Percentiles rank a stretch among this genome's conserved stretches.
Evolutionary conservation across 1,284 basidiomycete species (phyloP).

Genomic region (Rhodotorula sp.): DNA sequence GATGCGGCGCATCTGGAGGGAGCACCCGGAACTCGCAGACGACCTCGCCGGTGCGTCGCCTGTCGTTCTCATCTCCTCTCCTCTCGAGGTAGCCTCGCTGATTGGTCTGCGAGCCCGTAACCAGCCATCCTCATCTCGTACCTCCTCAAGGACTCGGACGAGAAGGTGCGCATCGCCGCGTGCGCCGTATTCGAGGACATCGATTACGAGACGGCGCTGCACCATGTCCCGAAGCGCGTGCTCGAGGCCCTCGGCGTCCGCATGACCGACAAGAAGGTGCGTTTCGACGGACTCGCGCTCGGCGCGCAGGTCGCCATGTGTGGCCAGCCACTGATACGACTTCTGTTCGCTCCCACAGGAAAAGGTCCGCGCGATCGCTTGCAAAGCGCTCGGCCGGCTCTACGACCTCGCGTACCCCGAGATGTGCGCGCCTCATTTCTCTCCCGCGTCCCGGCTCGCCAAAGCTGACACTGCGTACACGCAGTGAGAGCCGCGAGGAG

Average conservation of each 20-base stretch:
- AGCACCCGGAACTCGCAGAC: conserved; percentile 68
- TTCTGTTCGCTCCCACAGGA: conserved; percentile 54
- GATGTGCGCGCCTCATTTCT: conserved; percentile 62
- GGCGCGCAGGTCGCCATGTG: no score
- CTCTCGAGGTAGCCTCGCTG: conserved; percentile 19
- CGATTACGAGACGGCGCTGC: conserved; percentile 82
- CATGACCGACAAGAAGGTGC: conserved; percentile 81
- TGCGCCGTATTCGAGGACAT: conserved; percentile 75
- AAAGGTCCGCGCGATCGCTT: conserved; percentile 77
- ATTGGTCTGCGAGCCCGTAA: no score
- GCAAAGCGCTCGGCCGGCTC: conserved; percentile 73
- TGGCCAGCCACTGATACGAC: neutral
- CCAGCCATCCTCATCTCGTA: conserved; percentile 61
- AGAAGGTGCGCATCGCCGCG: conserved; percentile 80
- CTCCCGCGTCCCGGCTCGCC: neutral
- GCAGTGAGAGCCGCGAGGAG: conserved; percentile 75
- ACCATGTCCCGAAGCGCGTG: conserved; percentile 70
- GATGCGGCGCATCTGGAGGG: conserved; percentile 63
- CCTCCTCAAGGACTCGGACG: conserved; percentile 84
- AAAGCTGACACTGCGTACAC: neutral
- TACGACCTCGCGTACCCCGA: conserved; percentile 83
- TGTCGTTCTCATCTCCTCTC: neutral
- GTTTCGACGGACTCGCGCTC: conserved; percentile 18
- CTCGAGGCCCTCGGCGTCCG: conserved; percentile 70
- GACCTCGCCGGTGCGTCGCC: conserved; percentile 65